phyloP scores from a whole-genome alignment of 345 rosid genomes.

The Lepidium sativum region DNA sequence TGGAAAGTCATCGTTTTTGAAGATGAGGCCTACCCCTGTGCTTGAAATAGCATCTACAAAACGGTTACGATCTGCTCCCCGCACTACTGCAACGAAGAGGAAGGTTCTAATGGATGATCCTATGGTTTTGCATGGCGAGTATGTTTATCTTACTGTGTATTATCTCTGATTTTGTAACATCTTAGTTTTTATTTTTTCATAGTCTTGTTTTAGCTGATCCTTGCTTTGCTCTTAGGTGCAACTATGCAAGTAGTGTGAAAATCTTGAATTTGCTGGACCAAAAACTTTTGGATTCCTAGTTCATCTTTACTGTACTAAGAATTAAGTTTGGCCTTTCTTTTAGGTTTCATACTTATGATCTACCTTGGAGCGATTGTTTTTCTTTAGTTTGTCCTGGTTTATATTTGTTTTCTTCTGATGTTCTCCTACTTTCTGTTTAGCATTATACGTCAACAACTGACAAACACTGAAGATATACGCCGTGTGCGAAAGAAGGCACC shows the following conservation, averaged over 20 bases:
- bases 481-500: conserved; percentile 99
- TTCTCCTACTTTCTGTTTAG: conserved; percentile 37
- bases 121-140: conserved; percentile 99
- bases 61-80: conserved; percentile 50
- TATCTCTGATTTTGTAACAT: neutral
- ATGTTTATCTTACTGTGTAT: conserved; percentile 32
- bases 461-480: conserved; percentile 79
- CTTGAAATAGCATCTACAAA: conserved; percentile 55
- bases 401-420: conserved; percentile 8
- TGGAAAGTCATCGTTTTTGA: conserved; percentile 77
- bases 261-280: conserved; percentile 2
- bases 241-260: neutral
- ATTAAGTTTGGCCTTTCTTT: conserved; percentile 1
- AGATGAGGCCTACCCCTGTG: conserved; percentile 69
- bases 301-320: neutral
- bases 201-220: neutral
- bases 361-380: neutral
- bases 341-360: neutral
- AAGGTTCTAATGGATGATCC: conserved; percentile 90
- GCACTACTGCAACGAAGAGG: conserved; percentile 62
- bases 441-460: conserved; percentile 80
- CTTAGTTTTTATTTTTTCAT: neutral
- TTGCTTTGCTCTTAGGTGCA: conserved; percentile 8
- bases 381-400: neutral
- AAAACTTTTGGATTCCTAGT: neutral